Percentiles rank a stretch among this genome's conserved stretches.
Conservation (phyloP, 2,329 filamentous ascomycete species). For the Lizonia empirigonia region DNA sequence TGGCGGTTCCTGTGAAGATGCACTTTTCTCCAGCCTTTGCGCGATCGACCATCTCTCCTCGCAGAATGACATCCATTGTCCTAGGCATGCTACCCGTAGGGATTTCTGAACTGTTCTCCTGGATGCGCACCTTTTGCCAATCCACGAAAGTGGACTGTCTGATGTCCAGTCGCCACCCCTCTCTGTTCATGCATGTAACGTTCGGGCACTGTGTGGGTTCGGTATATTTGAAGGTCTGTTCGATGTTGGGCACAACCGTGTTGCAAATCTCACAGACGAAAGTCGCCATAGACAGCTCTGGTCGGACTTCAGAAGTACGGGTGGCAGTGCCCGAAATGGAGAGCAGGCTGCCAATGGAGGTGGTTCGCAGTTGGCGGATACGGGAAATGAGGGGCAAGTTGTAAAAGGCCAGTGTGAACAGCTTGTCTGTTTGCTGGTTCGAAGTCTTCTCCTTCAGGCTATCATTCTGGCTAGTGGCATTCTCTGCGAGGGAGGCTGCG, state of each 20-base stretch:
- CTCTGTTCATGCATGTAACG: constrained; percentile 80
- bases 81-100: constrained; percentile 98
- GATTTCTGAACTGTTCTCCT: constrained; percentile 98
- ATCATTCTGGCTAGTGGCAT: constrained; percentile 64
- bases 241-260: constrained; percentile 83
- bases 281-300: constrained; percentile 88
- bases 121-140: constrained; percentile 98
- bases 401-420: constrained; percentile 93
- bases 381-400: constrained; percentile 87
- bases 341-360: constrained; percentile 88
- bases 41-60: constrained; percentile 95
- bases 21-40: constrained; percentile 98
- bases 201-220: constrained; percentile 97
- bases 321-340: constrained; percentile 98
- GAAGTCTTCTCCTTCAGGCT: constrained; percentile 72
- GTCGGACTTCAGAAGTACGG: constrained; percentile 93
- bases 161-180: constrained; percentile 96
- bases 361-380: constrained; percentile 82
- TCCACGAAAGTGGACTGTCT: constrained; percentile 96
- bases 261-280: constrained; percentile 91
- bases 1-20: constrained; percentile 93
- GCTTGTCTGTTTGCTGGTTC: constrained; percentile 95
- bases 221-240: constrained; percentile 97
- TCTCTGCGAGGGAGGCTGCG: constrained; percentile 64
- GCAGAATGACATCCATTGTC: constrained; percentile 94